phyloP scores from a whole-genome alignment of 208 protist species.

The Crithidia mellificae region DNA sequence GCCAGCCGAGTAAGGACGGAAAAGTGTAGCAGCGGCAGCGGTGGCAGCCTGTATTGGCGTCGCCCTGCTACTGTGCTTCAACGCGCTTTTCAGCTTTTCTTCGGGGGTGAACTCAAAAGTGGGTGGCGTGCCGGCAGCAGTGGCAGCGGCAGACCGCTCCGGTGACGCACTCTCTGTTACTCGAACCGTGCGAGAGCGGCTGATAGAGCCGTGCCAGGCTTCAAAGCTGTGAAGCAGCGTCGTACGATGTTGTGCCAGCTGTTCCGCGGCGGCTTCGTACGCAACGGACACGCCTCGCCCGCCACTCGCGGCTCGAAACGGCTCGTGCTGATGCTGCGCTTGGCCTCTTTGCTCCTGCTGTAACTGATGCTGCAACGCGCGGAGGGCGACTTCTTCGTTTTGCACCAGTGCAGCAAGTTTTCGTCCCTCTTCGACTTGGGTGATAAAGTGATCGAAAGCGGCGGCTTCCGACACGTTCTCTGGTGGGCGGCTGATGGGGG shows the following conservation, averaged over 20 bases:
- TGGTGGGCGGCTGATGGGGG: background rate
- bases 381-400: slow-evolving; percentile 9
- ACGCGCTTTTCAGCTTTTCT: background rate
- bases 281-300: background rate
- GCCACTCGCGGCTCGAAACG: background rate
- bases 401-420: slow-evolving; percentile 8
- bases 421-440: slow-evolving; percentile 14
- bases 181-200: background rate
- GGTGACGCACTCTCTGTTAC: background rate
- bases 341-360: too few species aligned
- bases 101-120: background rate
- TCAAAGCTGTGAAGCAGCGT: slow-evolving; percentile 28
- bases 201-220: slow-evolving; percentile 6
- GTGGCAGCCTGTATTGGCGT: too few species aligned
- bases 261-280: background rate
- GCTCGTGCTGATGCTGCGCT: background rate
- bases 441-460: slow-evolving; percentile 9
- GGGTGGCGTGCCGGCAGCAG: background rate
- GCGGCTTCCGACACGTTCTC: slow-evolving; percentile 1
- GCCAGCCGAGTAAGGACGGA: background rate
- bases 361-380: background rate
- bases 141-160: background rate
- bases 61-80: background rate
- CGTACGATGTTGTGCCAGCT: slow-evolving; percentile 15
- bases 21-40: too few species aligned